These are phyloP conservation scores for Isoetes taiwanensis DNA, from an alignment of 75 land plant genomes.

Conservation along the genomic window DNA sequence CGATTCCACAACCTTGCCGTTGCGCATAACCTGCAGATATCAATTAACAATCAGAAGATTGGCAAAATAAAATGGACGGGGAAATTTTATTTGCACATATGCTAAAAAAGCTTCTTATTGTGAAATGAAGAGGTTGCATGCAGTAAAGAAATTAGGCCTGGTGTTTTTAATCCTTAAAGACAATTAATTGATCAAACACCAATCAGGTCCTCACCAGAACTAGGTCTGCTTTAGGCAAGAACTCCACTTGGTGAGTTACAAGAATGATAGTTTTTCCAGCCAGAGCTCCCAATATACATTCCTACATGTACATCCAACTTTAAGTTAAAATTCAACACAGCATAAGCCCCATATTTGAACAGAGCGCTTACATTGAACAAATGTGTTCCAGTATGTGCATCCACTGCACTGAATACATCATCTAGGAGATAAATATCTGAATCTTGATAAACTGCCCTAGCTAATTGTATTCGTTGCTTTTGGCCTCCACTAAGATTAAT, in stretches of 20 bases:
- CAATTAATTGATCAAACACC: too few species aligned
- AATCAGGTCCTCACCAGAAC: neutral
- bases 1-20: conserved; percentile 54
- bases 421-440: conserved; percentile 84
- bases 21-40: conserved; percentile 84
- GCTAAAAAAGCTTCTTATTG: too few species aligned
- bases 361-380: conserved; percentile 43
- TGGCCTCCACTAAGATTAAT: conserved; percentile 95
- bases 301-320: neutral
- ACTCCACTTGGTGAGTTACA: conserved; percentile 2
- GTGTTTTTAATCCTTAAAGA: too few species aligned
- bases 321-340: neutral
- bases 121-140: too few species aligned
- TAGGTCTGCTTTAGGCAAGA: neutral
- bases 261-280: neutral
- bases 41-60: too few species aligned
- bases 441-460: conserved; percentile 40
- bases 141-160: too few species aligned
- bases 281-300: neutral
- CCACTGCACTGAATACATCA: conserved; percentile 94
- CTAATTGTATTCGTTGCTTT: conserved; percentile 89
- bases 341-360: neutral
- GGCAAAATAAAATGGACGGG: too few species aligned
- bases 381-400: conserved; percentile 85
- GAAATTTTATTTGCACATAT: too few species aligned